Evolutionary conservation across 805 yeast genomes (phyloP), one percentile per base, ranked within the genome.

Genomic region (Lipomyces japonicus): DNA sequence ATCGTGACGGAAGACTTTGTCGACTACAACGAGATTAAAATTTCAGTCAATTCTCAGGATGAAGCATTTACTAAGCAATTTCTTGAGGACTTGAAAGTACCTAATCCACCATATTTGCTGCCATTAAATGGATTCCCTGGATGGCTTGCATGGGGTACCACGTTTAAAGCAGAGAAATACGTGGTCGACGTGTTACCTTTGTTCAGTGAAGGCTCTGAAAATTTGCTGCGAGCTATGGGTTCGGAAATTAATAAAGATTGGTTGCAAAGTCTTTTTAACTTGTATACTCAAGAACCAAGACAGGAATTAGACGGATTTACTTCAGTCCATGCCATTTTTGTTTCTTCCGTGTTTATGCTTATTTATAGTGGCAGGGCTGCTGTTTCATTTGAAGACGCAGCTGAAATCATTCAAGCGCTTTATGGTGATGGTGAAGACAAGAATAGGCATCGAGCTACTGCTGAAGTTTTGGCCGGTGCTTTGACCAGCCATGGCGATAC

Each of bases 111-210:
- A 1, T 82, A 72, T 56, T 87, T 68, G 60, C 72, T 83, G 57
- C 89, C 84, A 60, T 75, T 75, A 26, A 76, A 75, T 45, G 69
- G 76, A 2, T 74, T 71, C 61, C 68, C 71, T 6, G 93, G 95
- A 0, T 84, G 89, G 80, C 66, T 85, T 6, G 82, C 84, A 44
- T 87, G 96, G 95, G 85, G 81, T 12, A 67, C 78, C 18, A 58
- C 68, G 0, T 61, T 80, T 18, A 70, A 69, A 2, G 65, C 63
- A 4, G 67, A 68, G 4, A 63, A 59, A 60, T 18, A 46, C 59
- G 0, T 32, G 52, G 21, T 22, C 60, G 5, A 50, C 51, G 0
- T 23, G 37, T n/a, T 36, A 40, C 9, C 23, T 37, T 16, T 65
- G 0, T 67, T 82, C 18, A 69, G 61, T 14, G 68, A 62, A 0